Conservation (phyloP, 768 basidiomycete genomes). For the Lepiota venenata region DNA sequence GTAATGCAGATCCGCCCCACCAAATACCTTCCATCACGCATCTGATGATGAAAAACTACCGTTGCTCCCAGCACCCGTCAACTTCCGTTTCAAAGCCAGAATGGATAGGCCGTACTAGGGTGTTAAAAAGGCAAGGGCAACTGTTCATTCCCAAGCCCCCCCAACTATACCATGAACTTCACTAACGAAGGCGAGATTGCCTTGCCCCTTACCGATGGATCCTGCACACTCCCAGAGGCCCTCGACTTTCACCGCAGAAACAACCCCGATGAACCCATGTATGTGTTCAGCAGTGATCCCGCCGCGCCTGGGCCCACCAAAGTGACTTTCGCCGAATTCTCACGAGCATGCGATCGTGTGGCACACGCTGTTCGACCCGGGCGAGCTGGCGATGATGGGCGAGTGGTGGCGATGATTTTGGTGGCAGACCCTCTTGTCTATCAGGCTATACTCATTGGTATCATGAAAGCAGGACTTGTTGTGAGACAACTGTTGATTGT, state of each 20-base stretch:
- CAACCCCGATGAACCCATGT: slow-evolving; percentile 29
- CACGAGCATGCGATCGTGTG: slow-evolving; percentile 39
- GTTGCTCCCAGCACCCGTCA: too few relatives aligned
- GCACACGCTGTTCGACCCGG: slow-evolving; percentile 35
- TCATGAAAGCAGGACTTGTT: slow-evolving; percentile 32
- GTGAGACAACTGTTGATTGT: slow-evolving; percentile 18
- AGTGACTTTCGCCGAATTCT: slow-evolving; percentile 41
- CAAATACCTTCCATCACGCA: too few relatives aligned
- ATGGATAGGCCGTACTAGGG: too few relatives aligned
- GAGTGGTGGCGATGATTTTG: slow-evolving; percentile 34
- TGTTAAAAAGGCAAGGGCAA: too few relatives aligned
- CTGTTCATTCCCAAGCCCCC: too few relatives aligned
- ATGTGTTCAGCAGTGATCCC: slow-evolving; percentile 23
- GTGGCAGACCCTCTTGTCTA: slow-evolving; percentile 34
- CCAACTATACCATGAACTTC: too few relatives aligned
- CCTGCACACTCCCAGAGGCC: slow-evolving; percentile 28
- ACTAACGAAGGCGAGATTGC: too few relatives aligned
- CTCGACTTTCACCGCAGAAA: slow-evolving; percentile 32
- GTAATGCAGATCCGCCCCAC: too few relatives aligned
- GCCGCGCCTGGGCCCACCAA: slow-evolving; percentile 16
- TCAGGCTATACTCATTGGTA: slow-evolving; percentile 36
- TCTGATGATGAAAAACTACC: too few relatives aligned
- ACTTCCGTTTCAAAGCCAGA: too few relatives aligned
- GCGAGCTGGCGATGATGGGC: slow-evolving; percentile 26
- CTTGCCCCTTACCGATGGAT: slow-evolving; percentile 26